Evolutionary conservation across 768 basidiomycete species (phyloP).

Genomic region (Leccinum aurantiacum): DNA sequence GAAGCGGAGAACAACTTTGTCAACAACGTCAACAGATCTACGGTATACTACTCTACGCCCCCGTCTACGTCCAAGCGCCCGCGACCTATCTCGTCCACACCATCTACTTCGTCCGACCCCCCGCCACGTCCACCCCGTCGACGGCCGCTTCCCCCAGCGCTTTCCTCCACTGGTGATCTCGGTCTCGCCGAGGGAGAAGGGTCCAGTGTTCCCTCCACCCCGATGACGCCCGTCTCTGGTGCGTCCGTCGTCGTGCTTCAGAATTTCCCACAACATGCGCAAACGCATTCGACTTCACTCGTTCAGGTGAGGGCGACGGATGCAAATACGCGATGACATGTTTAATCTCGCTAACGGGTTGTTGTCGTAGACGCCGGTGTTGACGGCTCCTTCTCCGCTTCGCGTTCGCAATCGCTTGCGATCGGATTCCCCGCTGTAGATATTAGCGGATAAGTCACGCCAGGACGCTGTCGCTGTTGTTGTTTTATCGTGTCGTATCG

Average conservation of each 20-base stretch:
- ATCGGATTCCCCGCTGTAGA: not conserved
- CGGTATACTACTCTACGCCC: conserved; percentile 1
- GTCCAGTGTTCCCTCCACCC: not conserved
- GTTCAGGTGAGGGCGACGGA: not conserved
- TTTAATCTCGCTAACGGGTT: not conserved
- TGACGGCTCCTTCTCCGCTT: not conserved
- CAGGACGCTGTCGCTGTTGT: not conserved
- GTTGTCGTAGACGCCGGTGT: not conserved
- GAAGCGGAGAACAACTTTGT: conserved; percentile 11
- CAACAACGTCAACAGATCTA: conserved; percentile 18
- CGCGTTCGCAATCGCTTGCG: not conserved
- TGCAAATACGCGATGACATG: not conserved
- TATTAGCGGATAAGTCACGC: not conserved
- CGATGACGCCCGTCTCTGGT: not conserved
- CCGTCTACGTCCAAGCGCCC: not conserved
- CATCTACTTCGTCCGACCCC: not conserved
- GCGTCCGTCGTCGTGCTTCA: not conserved
- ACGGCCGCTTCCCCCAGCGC: not conserved
- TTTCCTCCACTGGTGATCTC: not conserved
- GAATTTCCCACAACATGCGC: not conserved
- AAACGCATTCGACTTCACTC: not conserved
- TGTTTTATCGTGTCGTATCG: not conserved
- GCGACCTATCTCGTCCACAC: not conserved
- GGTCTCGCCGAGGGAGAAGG: not conserved
- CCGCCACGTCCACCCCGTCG: not conserved